Evolutionary conservation across 1,284 basidiomycete species (phyloP), one percentile per base, ranked within the genome.

Genomic region (Exobasidium cylindrosporum): DNA sequence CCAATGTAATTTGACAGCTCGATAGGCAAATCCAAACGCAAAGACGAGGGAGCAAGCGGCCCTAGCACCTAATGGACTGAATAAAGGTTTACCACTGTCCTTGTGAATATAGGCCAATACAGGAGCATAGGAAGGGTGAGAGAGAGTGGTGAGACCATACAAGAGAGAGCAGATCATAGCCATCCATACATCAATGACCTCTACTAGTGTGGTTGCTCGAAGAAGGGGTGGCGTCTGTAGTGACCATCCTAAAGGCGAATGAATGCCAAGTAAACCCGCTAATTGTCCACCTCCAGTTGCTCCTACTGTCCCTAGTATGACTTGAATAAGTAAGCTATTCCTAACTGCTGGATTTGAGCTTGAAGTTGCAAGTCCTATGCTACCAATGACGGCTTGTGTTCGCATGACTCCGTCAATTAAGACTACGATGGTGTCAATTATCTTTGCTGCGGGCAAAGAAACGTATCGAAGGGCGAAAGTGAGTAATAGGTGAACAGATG

Each of bases 221-320:
- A 76, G 57, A 13, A 70, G 62, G 4, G 72, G 72, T 0, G 71
- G 73, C 0, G 73, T 76, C 4, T 7, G 5, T 13, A 74, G 57
- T 17, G 29, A 57, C 73, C 73, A 76, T 28, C 73, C 73, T 30
- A 31, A n/a, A n/a, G 72, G 67, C 35, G 70, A 63, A 28, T 69
- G 69, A 7, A 73, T 66, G 57, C 66, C 64, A 35, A 76, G 64
- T 11, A 72, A 73, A 30, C 72, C 71, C 0, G 72, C 72, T 14
- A 57, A 47, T 62, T 73, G 72, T 0, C 72, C 72, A 21, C 73
- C 73, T 4, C 72, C 72, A 30, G 65, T 73, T 14, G 73, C 70
- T 3, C 66, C 66, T 49, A 76, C 46, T 24, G 71, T 73, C 7
- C 67, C 73, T 23, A 67, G 55, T 45, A 74, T 31, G 32, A 74